Evolutionary conservation across 805 yeast genomes (phyloP), one percentile per base, ranked within the genome.

Genomic region (Yarrowia deformans): DNA sequence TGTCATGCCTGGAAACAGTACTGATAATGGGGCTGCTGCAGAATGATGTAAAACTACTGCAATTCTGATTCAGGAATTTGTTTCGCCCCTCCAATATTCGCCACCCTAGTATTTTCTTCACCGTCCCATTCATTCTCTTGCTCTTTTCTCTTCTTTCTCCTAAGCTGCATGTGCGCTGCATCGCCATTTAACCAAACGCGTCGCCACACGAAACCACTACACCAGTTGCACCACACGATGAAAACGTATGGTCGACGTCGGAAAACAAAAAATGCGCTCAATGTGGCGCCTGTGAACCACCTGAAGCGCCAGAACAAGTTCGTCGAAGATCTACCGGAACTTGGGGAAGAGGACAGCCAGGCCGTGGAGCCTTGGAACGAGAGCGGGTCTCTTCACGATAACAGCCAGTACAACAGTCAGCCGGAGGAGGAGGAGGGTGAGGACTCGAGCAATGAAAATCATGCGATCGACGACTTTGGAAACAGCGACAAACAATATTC

Each of bases 221-320:
- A 12, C 60, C 14, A 8, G 10, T 19, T 54, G 16, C 48, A 56
- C 37, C 16, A 35, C 49, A 56, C 39, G 16, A 60, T 60, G 66
- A 43, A 60, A 45, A 60, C 66, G 4, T 60, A 60, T 34, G 66
- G 52, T 4, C 39, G 66, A 43, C 50, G 52, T 18, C 52, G 42
- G 8, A 10, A 42, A 14, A 10, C 32, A 5, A 43, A 45, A 35
- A 45, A 60, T 39, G 46, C 48, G 37, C 66, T 43, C n/a, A 13
- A 12, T 7, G 50, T 45, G 19, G 42, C 52, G 35, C 66, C 66
- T 14, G 52, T 45, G 18, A 60, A 60, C 66, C 66, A 34, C 14
- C 52, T 60, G 34, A 43, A 60, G 0, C 66, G 66, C 18, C 29
- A n/a, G 8, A 34, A 45, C 34, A 34, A 32, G 8, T 29, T 43